Evolutionary conservation across 2,329 filamentous ascomycete species (phyloP).

Genomic region (Phoma sp.): DNA sequence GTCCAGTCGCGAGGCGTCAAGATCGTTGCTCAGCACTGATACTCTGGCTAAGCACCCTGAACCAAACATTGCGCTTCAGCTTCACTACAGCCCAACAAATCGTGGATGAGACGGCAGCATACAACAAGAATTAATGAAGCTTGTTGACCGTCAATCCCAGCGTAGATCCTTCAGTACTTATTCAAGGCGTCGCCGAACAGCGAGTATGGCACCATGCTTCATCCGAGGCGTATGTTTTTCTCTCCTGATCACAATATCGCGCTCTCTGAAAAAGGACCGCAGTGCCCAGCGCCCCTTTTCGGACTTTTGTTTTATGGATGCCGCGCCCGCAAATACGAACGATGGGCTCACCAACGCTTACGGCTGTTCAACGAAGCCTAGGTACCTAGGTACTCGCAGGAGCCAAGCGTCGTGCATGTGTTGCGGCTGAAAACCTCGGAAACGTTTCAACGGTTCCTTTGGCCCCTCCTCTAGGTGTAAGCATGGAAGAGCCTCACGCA

Average conservation of each 20-base stretch:
- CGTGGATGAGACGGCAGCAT: constrained; percentile 3
- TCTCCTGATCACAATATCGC: not conserved
- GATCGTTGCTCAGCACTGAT: constrained; percentile 2
- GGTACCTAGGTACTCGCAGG: too few relatives aligned
- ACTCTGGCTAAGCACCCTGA: constrained; percentile 8
- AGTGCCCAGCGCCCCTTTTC: not conserved
- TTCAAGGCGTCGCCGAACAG: constrained; percentile 4
- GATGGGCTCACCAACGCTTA: not conserved
- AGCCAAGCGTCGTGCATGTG: too few relatives aligned
- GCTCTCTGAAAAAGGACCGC: not conserved
- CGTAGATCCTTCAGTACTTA: constrained; percentile 7
- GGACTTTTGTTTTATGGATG: too few relatives aligned
- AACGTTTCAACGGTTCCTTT: not conserved
- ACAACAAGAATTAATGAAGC: not conserved
- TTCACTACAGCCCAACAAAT: not conserved
- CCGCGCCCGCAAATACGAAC: constrained; percentile 1
- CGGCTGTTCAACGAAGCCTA: not conserved
- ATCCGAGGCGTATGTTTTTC: not conserved
- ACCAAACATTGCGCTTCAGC: too few relatives aligned
- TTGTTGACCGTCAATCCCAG: constrained; percentile 2
- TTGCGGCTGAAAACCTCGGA: not conserved
- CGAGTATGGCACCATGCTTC: not conserved
- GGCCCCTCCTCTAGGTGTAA: too few relatives aligned
- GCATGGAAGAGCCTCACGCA: too few relatives aligned
- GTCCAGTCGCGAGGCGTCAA: not conserved